Conservation (phyloP, 192 early-diverging fungal genomes). For the Coemansia sp. region DNA sequence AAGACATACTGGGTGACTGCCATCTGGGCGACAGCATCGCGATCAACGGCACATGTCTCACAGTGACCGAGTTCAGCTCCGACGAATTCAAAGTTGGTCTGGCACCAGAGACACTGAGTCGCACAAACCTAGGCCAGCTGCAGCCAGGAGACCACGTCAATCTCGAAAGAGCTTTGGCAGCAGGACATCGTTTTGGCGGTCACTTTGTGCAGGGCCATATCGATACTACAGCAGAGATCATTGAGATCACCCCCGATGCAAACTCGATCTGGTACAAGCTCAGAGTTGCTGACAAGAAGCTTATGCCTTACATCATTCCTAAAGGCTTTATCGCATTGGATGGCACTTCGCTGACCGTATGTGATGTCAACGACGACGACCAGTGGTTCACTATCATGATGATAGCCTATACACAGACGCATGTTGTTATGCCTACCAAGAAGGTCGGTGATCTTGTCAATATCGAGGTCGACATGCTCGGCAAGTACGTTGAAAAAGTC, state of each 20-base stretch:
- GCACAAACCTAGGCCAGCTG: conserved; percentile 84
- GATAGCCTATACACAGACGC: conserved; percentile 87
- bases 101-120: conserved; percentile 89
- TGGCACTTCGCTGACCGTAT: conserved; percentile 93
- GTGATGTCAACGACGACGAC: conserved; percentile 75
- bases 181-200: conserved; percentile 87
- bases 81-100: conserved; percentile 87
- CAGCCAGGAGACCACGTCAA: conserved; percentile 81
- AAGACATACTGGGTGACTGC: conserved; percentile 74
- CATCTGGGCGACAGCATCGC: conserved; percentile 93
- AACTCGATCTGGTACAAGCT: conserved; percentile 83
- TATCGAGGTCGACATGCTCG: conserved; percentile 96
- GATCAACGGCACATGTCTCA: conserved; percentile 93
- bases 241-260: conserved; percentile 75
- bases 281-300: conserved; percentile 58
- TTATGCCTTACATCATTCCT: conserved; percentile 84
- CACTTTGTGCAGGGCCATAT: conserved; percentile 98
- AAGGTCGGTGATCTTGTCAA: conserved; percentile 78
- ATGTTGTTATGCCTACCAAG: conserved; percentile 79
- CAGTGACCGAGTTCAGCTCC: conserved; percentile 88
- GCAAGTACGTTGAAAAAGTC: conserved; percentile 91
- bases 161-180: conserved; percentile 90
- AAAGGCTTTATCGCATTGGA: conserved; percentile 95
- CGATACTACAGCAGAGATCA: conserved; percentile 79
- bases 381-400: conserved; percentile 91